Evolutionary conservation across 192 early-diverging fungal genomes (phyloP), one percentile per base, ranked within the genome.

Genomic region (Paraglomus brasilianum): DNA sequence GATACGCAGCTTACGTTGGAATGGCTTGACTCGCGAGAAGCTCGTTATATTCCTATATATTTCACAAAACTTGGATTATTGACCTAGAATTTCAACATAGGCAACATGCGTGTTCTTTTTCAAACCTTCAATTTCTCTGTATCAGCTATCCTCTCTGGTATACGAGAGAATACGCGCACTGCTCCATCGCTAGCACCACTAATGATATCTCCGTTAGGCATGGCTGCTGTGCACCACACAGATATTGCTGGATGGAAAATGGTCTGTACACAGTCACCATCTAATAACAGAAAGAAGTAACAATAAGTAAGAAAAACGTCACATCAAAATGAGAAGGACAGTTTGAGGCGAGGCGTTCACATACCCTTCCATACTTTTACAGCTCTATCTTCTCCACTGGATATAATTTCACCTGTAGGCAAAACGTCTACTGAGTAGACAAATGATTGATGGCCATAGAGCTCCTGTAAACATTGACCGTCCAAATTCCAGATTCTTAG

Each of bases 311-410:
- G 58, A 43, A 6, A 50, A 49, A 30, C 38, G 5, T 8, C 13
- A 21, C n/a, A n/a, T 17, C 4, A 50, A 14, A 13, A 17, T 61
- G 8, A 50, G 42, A 22, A 56, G 15, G 64, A 5, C n/a, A 64
- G 36, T 5, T 15, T 42, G 14, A 15, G n/a, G n/a, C n/a, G 9
- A 43, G 38, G 10, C 49, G 39, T 13, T 1, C 11, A 63, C 59
- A 47, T 73, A 87, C 91, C 84, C 55, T 85, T 79, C 96, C 96
- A 99, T 5, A 95, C 81, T 15, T 89, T 83, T 9, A 94, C 83
- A 3, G 92, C 85, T 41, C 96, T 84, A 69, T 99, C 98, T 83
- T 99, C 98, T 62, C 95, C 98, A 45, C 91, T 83, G 1, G 95
- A 97, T 7, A 92, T 89, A 53, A 96, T 79, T 61, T 93, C 87